Percentiles rank a stretch among this genome's conserved stretches.
Conservation (phyloP, 768 basidiomycete genomes). For the Auricularia heimuer region DNA sequence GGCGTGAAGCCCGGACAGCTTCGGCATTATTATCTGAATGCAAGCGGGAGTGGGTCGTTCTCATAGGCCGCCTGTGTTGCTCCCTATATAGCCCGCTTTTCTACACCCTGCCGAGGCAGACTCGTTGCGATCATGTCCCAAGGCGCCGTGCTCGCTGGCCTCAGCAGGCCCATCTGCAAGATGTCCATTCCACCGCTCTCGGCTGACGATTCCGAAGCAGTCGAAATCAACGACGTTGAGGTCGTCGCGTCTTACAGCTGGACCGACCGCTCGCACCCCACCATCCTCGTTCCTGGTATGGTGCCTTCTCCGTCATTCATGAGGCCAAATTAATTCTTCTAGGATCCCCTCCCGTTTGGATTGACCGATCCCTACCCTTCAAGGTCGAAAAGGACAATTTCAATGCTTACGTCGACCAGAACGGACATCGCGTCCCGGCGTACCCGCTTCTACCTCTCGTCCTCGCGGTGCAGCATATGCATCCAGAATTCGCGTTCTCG, state of each 20-base stretch:
- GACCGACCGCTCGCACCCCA: slow-evolving; percentile 32
- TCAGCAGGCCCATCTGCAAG: neutral
- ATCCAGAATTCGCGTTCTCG: slow-evolving; percentile 26
- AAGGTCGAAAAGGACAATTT: slow-evolving; percentile 47
- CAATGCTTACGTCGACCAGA: slow-evolving; percentile 42
- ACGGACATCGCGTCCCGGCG: slow-evolving; percentile 35
- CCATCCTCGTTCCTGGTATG: slow-evolving; percentile 30
- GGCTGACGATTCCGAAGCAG: neutral
- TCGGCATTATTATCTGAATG: neutral
- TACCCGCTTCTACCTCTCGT: slow-evolving; percentile 45
- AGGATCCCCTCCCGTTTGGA: slow-evolving; percentile 58
- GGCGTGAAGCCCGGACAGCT: neutral
- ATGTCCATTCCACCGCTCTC: neutral
- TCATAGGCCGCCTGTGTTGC: too few relatives aligned
- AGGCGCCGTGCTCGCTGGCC: neutral
- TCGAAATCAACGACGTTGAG: slow-evolving; percentile 9
- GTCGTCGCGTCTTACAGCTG: slow-evolving; percentile 43
- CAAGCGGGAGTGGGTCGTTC: neutral
- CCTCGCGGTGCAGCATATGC: slow-evolving; percentile 39
- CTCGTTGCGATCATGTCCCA: too few relatives aligned
- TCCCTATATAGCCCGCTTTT: too few relatives aligned
- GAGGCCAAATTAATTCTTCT: slow-evolving; percentile 8
- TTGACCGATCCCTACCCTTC: slow-evolving; percentile 36
- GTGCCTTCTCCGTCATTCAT: neutral
- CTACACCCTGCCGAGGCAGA: too few relatives aligned